A percentile compares a stretch with the other conserved stretches of the same genome.
Conservation (phyloP, 805 yeast genomes). For the Saturnispora mendoncae region DNA sequence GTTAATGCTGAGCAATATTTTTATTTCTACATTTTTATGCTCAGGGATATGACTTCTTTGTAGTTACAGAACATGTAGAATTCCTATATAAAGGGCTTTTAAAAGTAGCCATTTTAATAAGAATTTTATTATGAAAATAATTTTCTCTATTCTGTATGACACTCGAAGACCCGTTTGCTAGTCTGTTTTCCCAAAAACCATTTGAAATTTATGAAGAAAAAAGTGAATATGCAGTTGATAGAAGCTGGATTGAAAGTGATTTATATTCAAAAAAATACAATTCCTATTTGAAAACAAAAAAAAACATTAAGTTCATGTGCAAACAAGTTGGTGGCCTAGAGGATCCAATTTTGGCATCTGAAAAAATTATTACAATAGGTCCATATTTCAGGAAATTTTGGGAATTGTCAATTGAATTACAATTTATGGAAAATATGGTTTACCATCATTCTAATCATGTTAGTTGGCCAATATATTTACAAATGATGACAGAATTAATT, state of each 20-base stretch:
- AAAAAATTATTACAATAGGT: background rate
- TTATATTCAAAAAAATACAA: background rate
- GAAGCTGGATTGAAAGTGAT: background rate
- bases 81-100: no score
- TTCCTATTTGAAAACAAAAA: no score
- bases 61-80: no score
- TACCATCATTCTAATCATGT: background rate
- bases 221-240: background rate
- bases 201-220: background rate
- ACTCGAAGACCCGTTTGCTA: background rate
- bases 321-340: no score
- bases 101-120: no score
- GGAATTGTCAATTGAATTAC: background rate
- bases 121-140: background rate
- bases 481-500: background rate
- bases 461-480: background rate
- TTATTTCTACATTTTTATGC: no score
- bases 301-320: no score
- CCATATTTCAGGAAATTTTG: background rate
- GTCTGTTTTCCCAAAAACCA: background rate
- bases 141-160: background rate
- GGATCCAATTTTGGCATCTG: background rate
- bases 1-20: no score
- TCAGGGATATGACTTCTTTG: no score
- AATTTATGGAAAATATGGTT: background rate